Evolutionary conservation across 192 early-diverging fungal species (phyloP).

Genomic region (Entomortierella beljakovae): DNA sequence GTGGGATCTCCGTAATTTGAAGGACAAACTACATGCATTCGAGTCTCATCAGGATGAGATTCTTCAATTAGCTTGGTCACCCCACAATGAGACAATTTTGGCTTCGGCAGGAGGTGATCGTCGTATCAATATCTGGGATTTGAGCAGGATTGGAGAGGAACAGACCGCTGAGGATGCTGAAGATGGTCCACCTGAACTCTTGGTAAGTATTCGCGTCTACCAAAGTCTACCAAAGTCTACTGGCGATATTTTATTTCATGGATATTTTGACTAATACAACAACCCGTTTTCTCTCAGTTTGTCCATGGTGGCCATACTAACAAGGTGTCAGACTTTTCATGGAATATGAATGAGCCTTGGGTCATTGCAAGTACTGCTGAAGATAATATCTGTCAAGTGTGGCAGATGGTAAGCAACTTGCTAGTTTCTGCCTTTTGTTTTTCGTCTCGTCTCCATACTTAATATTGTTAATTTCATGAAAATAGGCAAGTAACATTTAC

Average conservation of each 20-base stretch:
- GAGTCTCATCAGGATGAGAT: constrained; percentile 93
- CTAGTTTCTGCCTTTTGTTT: background rate
- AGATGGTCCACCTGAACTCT: constrained; percentile 95
- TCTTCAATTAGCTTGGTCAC: constrained; percentile 93
- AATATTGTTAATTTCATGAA: background rate
- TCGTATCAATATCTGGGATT: constrained; percentile 94
- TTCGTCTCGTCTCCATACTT: background rate
- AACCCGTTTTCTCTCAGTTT: constrained; percentile 74
- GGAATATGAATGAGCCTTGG: constrained; percentile 97
- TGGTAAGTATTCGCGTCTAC: constrained; percentile 64
- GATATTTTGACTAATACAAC: no score
- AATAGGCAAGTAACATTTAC: constrained; percentile 68
- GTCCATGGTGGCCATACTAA: constrained; percentile 98
- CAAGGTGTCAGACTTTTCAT: constrained; percentile 94
- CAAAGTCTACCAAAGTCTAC: background rate
- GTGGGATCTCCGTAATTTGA: constrained; percentile 97
- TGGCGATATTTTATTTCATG: background rate
- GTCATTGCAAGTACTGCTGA: constrained; percentile 93
- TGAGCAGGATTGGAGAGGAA: constrained; percentile 94
- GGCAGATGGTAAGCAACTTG: no score
- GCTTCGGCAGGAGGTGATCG: constrained; percentile 93
- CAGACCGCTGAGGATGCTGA: constrained; percentile 96
- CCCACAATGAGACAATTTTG: constrained; percentile 90
- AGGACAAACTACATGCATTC: constrained; percentile 84
- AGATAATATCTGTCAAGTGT: constrained; percentile 56